These are phyloP conservation scores for Candida khao-thaluensis DNA, from an alignment of 805 yeast genomes.

Conservation along the genomic window DNA sequence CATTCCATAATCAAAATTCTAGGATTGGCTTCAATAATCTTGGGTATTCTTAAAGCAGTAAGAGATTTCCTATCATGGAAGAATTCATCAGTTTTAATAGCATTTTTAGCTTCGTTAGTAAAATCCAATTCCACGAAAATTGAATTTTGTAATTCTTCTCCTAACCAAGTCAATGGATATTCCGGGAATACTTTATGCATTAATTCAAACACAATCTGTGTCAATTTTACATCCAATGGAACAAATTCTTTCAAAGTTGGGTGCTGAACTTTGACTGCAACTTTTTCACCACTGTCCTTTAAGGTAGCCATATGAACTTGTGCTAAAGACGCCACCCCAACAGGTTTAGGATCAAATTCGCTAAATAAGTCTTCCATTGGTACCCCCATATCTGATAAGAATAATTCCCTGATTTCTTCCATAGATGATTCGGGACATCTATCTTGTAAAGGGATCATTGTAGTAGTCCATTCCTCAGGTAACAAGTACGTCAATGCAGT, in stretches of 20 bases:
- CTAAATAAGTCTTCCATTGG: constrained; percentile 61
- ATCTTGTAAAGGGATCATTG: constrained; percentile 92
- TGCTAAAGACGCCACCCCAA: constrained; percentile 95
- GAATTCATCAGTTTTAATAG: constrained; percentile 64
- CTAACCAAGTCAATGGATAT: constrained; percentile 92
- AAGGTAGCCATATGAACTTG: constrained; percentile 86
- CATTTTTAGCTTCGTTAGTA: constrained; percentile 80
- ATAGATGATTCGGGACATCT: constrained; percentile 79
- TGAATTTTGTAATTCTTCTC: constrained; percentile 84
- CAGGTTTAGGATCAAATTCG: constrained; percentile 68
- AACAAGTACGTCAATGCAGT: constrained; percentile 88
- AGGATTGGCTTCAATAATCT: constrained; percentile 60
- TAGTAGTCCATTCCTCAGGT: constrained; percentile 92
- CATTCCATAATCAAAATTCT: constrained; percentile 87
- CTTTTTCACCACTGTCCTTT: constrained; percentile 58
- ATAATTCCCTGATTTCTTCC: constrained; percentile 67
- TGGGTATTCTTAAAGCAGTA: constrained; percentile 82
- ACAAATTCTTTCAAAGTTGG: constrained; percentile 85
- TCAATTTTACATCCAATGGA: constrained; percentile 82
- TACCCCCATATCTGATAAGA: constrained; percentile 62
- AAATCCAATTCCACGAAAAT: constrained; percentile 92
- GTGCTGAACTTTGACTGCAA: constrained; percentile 94
- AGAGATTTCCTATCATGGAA: constrained; percentile 53
- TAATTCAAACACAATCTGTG: constrained; percentile 69
- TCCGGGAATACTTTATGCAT: constrained; percentile 86